phyloP scores from a whole-genome alignment of 1,139 yeast species.

The Yamadazyma triangularis region DNA sequence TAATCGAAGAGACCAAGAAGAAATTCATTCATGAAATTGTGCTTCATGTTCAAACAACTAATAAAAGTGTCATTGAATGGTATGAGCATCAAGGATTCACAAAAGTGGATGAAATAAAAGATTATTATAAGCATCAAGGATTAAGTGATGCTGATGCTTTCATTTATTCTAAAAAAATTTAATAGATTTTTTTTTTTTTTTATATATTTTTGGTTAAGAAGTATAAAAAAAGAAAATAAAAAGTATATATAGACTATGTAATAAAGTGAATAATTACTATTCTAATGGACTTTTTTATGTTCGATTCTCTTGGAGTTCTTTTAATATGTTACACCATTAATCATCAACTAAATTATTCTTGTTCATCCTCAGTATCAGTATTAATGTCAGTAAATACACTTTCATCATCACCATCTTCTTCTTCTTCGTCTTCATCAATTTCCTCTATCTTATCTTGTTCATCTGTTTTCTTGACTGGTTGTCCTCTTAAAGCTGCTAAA shows the following conservation, averaged over 20 bases:
- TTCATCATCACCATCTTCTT: constrained; percentile 28
- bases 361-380: constrained; percentile 53
- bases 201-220: background rate
- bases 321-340: background rate
- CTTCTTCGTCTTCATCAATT: constrained; percentile 34
- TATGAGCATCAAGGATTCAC: constrained; percentile 52
- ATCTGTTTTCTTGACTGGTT: constrained; percentile 33
- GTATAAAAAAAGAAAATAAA: too few relatives aligned
- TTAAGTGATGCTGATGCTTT: constrained; percentile 44
- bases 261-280: background rate
- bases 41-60: constrained; percentile 55
- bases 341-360: constrained; percentile 16
- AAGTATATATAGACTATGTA: background rate
- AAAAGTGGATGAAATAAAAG: constrained; percentile 32
- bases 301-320: too few relatives aligned
- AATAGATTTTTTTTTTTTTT: background rate
- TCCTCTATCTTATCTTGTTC: constrained; percentile 18
- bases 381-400: constrained; percentile 45
- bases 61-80: constrained; percentile 48
- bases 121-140: constrained; percentile 50
- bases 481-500: constrained; percentile 57
- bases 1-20: constrained; percentile 49
- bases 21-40: constrained; percentile 52
- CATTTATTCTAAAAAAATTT: constrained; percentile 25
- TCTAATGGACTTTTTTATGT: too few relatives aligned